These are phyloP conservation scores for Colletotrichum sp. DNA, from an alignment of 2,329 filamentous ascomycete genomes.

Conservation along the genomic window DNA sequence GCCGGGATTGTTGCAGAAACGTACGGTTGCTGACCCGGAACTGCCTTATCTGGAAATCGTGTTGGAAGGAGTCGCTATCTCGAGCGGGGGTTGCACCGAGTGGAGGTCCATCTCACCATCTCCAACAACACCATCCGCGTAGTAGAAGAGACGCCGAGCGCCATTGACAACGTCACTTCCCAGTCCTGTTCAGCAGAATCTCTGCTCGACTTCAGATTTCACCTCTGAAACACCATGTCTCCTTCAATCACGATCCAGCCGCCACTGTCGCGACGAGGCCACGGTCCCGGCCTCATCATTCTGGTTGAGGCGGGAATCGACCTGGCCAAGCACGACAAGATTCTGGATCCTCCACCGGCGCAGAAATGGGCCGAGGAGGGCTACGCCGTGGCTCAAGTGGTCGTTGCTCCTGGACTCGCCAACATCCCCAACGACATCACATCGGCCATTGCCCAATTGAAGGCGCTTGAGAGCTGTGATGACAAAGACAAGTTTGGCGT, in stretches of 20 bases:
- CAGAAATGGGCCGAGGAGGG: conserved; percentile 79
- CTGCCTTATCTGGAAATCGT: conserved; percentile 13
- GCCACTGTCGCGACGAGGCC: conserved; percentile 34
- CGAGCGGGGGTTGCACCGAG: conserved; percentile 12
- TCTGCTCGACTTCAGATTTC: not conserved
- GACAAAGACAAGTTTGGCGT: conserved; percentile 30
- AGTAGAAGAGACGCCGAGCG: not conserved
- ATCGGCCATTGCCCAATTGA: conserved; percentile 2
- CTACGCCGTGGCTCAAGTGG: conserved; percentile 64
- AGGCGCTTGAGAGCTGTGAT: conserved; percentile 24
- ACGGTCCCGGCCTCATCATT: conserved; percentile 37
- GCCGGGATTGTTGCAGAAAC: not conserved
- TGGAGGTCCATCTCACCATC: conserved; percentile 2
- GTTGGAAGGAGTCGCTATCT: not conserved
- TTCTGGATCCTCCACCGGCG: conserved; percentile 48
- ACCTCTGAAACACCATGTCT: not conserved
- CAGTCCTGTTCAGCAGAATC: not conserved
- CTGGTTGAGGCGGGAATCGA: conserved; percentile 20
- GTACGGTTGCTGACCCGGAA: not conserved
- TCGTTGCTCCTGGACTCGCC: not conserved
- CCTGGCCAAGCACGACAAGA: conserved; percentile 16
- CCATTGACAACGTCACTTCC: not conserved
- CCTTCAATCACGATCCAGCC: conserved; percentile 22
- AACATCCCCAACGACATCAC: not conserved
- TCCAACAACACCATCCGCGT: not conserved